A percentile compares a stretch with the other conserved stretches of the same genome.
These are phyloP conservation scores for Chytriomyces sp. DNA, from an alignment of 192 early-diverging fungal genomes.

Conservation along the genomic window DNA sequence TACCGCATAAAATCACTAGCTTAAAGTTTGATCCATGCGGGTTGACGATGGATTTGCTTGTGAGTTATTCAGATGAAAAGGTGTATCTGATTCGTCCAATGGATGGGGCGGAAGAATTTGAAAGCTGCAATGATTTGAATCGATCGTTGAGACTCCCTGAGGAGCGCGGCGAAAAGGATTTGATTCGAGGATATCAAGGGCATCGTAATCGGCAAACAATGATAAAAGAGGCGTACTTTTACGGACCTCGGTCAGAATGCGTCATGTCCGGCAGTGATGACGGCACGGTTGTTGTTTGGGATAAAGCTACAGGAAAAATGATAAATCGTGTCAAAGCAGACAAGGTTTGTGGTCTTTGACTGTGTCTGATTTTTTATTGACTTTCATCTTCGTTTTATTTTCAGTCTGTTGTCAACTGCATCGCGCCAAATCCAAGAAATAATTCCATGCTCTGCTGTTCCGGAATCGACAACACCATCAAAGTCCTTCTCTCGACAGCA, in stretches of 20 bases:
- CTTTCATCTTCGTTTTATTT: not conserved
- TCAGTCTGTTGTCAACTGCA: slow-evolving; percentile 31
- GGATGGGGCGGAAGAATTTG: slow-evolving; percentile 8
- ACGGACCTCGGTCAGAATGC: slow-evolving; percentile 16
- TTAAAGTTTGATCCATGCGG: slow-evolving; percentile 28
- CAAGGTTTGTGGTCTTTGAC: slow-evolving; percentile 1
- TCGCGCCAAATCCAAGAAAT: slow-evolving; percentile 27
- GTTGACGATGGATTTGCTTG: slow-evolving; percentile 24
- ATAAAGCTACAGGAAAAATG: slow-evolving; percentile 20
- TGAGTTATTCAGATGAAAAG: slow-evolving; percentile 19
- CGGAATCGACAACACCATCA: slow-evolving; percentile 33
- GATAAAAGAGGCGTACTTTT: slow-evolving; percentile 39
- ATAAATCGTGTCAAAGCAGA: slow-evolving; percentile 26
- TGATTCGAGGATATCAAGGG: slow-evolving; percentile 6
- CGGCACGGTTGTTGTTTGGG: slow-evolving; percentile 30
- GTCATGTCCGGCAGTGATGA: slow-evolving; percentile 33
- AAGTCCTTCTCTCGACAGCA: slow-evolving; percentile 16
- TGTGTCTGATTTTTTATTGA: not conserved
- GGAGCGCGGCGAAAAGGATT: not conserved
- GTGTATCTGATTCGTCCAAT: slow-evolving; percentile 22
- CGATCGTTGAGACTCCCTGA: not conserved
- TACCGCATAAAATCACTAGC: slow-evolving; percentile 32
- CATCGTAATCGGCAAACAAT: slow-evolving; percentile 32
- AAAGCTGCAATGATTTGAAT: not conserved
- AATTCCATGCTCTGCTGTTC: slow-evolving; percentile 2